Percentiles rank a stretch among this genome's conserved stretches.
Evolutionary conservation across 192 early-diverging fungal genomes (phyloP).

Genomic region (Spizellomyces sp.): DNA sequence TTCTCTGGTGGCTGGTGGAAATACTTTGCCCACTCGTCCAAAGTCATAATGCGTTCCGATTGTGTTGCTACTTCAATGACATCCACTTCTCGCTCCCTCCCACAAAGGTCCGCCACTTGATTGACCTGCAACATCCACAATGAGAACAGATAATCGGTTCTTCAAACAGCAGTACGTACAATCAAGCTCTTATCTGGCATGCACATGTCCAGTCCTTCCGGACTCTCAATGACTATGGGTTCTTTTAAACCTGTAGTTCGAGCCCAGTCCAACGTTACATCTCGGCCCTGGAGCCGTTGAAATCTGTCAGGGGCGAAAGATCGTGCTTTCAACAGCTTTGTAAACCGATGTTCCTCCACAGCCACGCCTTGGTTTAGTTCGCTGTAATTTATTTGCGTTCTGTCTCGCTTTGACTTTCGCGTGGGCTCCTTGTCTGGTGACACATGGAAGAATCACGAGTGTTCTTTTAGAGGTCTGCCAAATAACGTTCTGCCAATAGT

Average conservation of each 20-base stretch:
- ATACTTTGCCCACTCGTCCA: slow-evolving; percentile 85
- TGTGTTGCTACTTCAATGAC: slow-evolving; percentile 94
- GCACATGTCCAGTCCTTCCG: slow-evolving; percentile 76
- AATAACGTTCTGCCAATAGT: neutral
- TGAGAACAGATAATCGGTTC: too few species aligned
- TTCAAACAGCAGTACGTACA: slow-evolving; percentile 30
- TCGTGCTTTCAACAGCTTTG: slow-evolving; percentile 69
- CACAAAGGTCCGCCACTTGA: slow-evolving; percentile 50
- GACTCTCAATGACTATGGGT: slow-evolving; percentile 71
- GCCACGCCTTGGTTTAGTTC: slow-evolving; percentile 72
- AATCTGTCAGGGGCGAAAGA: slow-evolving; percentile 71
- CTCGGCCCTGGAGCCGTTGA: slow-evolving; percentile 61
- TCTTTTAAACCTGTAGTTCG: slow-evolving; percentile 63
- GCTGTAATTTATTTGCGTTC: slow-evolving; percentile 76
- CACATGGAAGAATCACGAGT: neutral
- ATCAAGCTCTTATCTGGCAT: slow-evolving; percentile 71
- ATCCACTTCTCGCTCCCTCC: slow-evolving; percentile 73
- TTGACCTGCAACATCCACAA: slow-evolving; percentile 13
- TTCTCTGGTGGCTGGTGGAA: slow-evolving; percentile 57
- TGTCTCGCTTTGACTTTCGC: slow-evolving; percentile 36
- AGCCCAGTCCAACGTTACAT: slow-evolving; percentile 70
- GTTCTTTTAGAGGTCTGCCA: slow-evolving; percentile 2
- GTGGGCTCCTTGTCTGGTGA: slow-evolving; percentile 31
- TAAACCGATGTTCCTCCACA: slow-evolving; percentile 80
- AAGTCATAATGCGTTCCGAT: slow-evolving; percentile 72